Evolutionary conservation across 805 yeast genomes (phyloP).

Genomic region (Wickerhamomyces queroliae): DNA sequence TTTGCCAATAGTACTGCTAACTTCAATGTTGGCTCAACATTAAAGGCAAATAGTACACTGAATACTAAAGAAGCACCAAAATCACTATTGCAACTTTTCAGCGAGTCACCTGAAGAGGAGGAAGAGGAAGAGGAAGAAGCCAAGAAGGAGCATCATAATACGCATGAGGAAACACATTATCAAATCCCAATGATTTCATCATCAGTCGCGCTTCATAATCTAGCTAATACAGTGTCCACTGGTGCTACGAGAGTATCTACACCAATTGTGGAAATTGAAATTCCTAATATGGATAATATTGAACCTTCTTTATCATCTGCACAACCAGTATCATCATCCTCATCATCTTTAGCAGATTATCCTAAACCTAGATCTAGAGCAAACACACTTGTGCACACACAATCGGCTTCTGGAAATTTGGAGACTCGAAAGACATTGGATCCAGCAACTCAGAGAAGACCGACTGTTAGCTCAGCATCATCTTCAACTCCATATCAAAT

Average conservation of each 20-base stretch:
- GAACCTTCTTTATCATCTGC: constrained; percentile 21
- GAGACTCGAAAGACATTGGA: constrained; percentile 18
- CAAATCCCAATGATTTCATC: constrained; percentile 18
- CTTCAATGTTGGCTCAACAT: constrained; percentile 17
- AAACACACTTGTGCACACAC: constrained; percentile 21
- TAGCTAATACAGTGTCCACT: constrained; percentile 8
- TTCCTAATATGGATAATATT: constrained; percentile 57
- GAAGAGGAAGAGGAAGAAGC: constrained; percentile 13
- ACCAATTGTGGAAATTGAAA: constrained; percentile 59
- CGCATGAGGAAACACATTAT: constrained; percentile 4
- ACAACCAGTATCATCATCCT: constrained; percentile 10
- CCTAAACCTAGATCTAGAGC: constrained; percentile 23
- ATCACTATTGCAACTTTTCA: constrained; percentile 66
- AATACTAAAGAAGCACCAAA: constrained; percentile 56
- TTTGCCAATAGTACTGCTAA: constrained; percentile 8
- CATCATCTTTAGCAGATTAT: constrained; percentile 8
- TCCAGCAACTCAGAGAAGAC: constrained; percentile 17
- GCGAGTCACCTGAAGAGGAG: constrained; percentile 36
- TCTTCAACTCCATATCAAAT: neutral
- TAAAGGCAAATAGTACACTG: constrained; percentile 20
- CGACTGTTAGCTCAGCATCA: constrained; percentile 8
- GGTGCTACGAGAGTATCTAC: constrained; percentile 35
- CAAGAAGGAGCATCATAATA: neutral
- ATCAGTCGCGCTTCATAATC: constrained; percentile 12
- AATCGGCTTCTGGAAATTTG: constrained; percentile 12